Conservation (phyloP, 352 stramenopile genomes). For the Phytophthora rubi region DNA sequence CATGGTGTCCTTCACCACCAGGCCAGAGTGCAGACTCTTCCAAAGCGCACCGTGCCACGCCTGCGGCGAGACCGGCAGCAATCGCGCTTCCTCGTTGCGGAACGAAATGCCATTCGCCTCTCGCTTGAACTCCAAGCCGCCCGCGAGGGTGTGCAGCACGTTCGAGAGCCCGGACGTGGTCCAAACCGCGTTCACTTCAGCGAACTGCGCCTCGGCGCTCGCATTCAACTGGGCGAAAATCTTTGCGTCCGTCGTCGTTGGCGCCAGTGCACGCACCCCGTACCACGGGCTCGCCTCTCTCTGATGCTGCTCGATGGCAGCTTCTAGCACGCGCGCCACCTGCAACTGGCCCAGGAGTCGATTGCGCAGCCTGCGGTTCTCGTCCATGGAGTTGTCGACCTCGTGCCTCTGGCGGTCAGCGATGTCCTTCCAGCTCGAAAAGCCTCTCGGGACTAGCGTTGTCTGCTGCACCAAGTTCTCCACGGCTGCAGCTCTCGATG, state of each 20-base stretch:
- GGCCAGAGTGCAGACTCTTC: conserved; percentile 24
- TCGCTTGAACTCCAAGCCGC: conserved; percentile 35
- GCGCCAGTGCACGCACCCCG: background rate
- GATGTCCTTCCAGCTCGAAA: conserved; percentile 30
- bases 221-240: conserved; percentile 34
- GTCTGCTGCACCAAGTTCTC: background rate
- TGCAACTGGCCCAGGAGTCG: conserved; percentile 32
- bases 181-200: conserved; percentile 19
- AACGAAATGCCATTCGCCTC: conserved; percentile 29
- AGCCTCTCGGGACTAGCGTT: conserved; percentile 4
- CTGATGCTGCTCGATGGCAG: conserved; percentile 34
- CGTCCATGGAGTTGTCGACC: conserved; percentile 18
- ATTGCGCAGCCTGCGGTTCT: conserved; percentile 34
- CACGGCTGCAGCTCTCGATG: background rate
- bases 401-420: conserved; percentile 26
- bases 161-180: conserved; percentile 31
- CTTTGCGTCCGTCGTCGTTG: conserved; percentile 7
- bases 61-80: conserved; percentile 30
- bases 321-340: conserved; percentile 31
- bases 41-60: conserved; percentile 25
- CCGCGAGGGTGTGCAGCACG: conserved; percentile 14
- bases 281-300: background rate
- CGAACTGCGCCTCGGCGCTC: conserved; percentile 21
- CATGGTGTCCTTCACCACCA: background rate
- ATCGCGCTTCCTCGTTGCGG: conserved; percentile 30